These are phyloP conservation scores for Phytophthora nicotianae DNA, from an alignment of 352 stramenopile species.

Conservation along the genomic window DNA sequence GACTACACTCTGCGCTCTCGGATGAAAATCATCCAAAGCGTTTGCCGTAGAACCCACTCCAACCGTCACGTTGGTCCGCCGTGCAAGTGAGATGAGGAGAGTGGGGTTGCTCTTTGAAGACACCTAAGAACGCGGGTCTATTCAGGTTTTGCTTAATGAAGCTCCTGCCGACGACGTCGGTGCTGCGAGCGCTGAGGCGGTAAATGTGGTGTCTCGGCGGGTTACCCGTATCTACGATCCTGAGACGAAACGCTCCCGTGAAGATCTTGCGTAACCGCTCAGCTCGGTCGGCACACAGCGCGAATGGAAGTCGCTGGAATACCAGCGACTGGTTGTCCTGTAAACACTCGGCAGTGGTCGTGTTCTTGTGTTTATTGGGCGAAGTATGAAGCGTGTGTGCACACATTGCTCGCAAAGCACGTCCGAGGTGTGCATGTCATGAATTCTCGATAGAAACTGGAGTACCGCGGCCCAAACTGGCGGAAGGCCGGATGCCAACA, in stretches of 20 bases:
- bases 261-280: slow-evolving; percentile 10
- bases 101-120: slow-evolving; percentile 1
- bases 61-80: background rate
- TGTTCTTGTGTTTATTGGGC: slow-evolving; percentile 4
- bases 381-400: slow-evolving; percentile 4
- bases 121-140: background rate
- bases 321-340: background rate
- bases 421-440: slow-evolving; percentile 2
- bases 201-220: background rate
- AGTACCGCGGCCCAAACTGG: background rate
- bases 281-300: slow-evolving; percentile 3
- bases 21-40: slow-evolving; percentile 1
- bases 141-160: slow-evolving; percentile 9
- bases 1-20: slow-evolving; percentile 25
- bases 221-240: slow-evolving; percentile 6
- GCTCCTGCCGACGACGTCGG: background rate
- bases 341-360: background rate
- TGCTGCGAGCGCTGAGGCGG: background rate
- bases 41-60: background rate
- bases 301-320: slow-evolving; percentile 7
- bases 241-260: background rate
- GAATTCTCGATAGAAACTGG: slow-evolving; percentile 2
- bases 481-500: background rate
- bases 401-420: slow-evolving; percentile 6
- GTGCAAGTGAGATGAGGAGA: slow-evolving; percentile 7